Percentiles rank a stretch among this genome's conserved stretches.
These are phyloP conservation scores for Lentinula aciculospora DNA, from an alignment of 768 basidiomycete species.

Conservation along the genomic window DNA sequence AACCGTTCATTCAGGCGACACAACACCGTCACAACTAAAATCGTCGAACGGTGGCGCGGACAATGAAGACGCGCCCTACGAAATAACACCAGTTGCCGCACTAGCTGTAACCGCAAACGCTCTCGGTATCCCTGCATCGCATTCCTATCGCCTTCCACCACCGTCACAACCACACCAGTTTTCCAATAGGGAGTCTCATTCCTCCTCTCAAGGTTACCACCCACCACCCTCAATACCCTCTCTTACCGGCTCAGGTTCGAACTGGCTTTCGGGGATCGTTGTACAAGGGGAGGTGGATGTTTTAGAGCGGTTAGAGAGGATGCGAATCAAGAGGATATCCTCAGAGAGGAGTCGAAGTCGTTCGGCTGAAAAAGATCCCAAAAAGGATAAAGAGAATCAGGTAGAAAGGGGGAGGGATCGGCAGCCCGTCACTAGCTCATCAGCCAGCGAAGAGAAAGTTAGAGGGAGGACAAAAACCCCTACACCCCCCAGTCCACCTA, in stretches of 20 bases:
- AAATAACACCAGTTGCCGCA: not conserved
- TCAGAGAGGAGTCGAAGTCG: conserved; percentile 35
- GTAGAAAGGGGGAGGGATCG: not conserved
- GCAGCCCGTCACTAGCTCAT: not conserved
- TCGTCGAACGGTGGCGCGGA: not conserved
- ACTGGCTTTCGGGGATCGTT: conserved; percentile 77
- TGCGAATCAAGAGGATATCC: conserved; percentile 59
- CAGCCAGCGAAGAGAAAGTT: not conserved
- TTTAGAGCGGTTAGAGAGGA: conserved; percentile 39
- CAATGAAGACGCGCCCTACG: not conserved
- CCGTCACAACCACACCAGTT: not conserved
- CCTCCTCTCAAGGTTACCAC: not conserved
- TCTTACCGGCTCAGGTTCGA: not conserved
- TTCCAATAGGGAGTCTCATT: not conserved
- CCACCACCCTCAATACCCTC: not conserved
- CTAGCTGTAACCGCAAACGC: not conserved
- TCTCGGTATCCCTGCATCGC: not conserved
- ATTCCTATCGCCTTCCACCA: not conserved
- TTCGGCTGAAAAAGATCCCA: conserved; percentile 37
- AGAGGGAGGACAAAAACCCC: conserved; percentile 1
- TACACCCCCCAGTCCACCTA: not conserved
- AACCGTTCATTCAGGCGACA: not conserved
- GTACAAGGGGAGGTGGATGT: conserved; percentile 90
- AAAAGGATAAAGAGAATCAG: not conserved
- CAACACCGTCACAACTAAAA: not conserved